Base-by-base conservation (phyloP, 2,329 filamentous ascomycete species). In the Dactylella cylindrospora region DNA sequence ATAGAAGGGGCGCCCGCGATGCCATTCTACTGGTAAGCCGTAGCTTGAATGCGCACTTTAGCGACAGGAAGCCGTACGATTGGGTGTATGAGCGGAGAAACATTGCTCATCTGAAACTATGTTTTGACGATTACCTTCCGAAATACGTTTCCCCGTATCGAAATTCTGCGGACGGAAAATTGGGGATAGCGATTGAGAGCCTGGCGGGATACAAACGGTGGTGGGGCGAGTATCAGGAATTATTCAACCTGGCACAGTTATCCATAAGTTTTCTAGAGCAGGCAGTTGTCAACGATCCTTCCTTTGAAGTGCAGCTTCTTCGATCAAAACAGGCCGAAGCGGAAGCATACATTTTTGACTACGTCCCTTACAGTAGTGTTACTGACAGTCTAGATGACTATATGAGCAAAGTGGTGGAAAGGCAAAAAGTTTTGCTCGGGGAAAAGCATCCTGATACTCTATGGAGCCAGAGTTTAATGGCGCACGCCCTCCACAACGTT, bases 71-170 rank as follows among this genome's bases (percentile, higher is more conserved):
- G 12, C 19, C 22, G 6, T 8, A 7, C 20, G 47, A 43, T 19
- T 52, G 47, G 47, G 15, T 52, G 2, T 52, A 40, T 15, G 47
- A 52, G 36, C 23, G 36, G 41, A 20, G 29, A 29, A 52, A 41
- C 25, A 12, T 25, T 20, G 33, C 36, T 4, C 47, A 52, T n/a
- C 23, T 52, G n/a, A 19, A 15, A n/a, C 17, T 52, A 6, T 52
- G 47, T 22, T 52, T 28, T 22, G 12, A 25, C 15, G 47, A 43
- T 4, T 43, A 52, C 36, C 40, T 52, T 32, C 45, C 45, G 5
- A 38, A 36, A 19, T 49, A 39, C 32, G 12, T 23, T 15, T 25
- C 28, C 29, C 15, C 22, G 15, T n/a, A 39, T 12, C n/a, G 28
- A 4, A 10, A 7, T 9, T 23, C 10, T 12, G 33, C 19, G 12